phyloP scores from a whole-genome alignment of 768 basidiomycete species.

The Mycena amicta region DNA sequence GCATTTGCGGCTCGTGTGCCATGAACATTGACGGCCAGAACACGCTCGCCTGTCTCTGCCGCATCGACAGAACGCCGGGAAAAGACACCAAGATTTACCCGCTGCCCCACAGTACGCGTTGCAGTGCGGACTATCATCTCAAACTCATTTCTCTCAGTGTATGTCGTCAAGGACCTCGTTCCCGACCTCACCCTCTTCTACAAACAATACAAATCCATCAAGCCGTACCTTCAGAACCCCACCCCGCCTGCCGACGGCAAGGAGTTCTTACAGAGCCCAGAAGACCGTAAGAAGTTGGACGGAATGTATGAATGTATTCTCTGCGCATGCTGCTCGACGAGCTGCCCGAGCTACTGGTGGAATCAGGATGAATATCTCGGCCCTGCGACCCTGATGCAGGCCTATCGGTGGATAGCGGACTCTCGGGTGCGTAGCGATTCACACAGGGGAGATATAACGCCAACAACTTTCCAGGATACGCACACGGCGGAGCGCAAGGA shows the following conservation, averaged over 20 bases:
- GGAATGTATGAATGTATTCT: slow-evolving; percentile 98
- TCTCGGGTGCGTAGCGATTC: slow-evolving; percentile 66
- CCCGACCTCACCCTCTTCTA: slow-evolving; percentile 90
- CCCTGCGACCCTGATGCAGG: slow-evolving; percentile 95
- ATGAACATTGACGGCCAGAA: slow-evolving; percentile 99
- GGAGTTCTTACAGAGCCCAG: slow-evolving; percentile 88
- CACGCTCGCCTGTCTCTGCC: slow-evolving; percentile 95
- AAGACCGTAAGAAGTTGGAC: slow-evolving; percentile 93
- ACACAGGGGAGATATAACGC: no score
- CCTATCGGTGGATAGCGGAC: slow-evolving; percentile 98
- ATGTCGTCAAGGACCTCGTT: slow-evolving; percentile 98
- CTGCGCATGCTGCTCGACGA: slow-evolving; percentile 96
- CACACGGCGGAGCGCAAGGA: slow-evolving; percentile 83
- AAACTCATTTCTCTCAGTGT: slow-evolving; percentile 63
- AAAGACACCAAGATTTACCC: slow-evolving; percentile 94
- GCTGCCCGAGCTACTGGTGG: slow-evolving; percentile 99
- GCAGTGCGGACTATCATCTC: background rate
- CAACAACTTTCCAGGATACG: slow-evolving; percentile 66
- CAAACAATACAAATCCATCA: slow-evolving; percentile 99
- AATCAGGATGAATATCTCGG: slow-evolving; percentile 99
- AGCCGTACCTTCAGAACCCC: slow-evolving; percentile 94
- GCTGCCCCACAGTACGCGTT: slow-evolving; percentile 86
- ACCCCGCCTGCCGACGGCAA: slow-evolving; percentile 69
- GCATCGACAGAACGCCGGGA: slow-evolving; percentile 75
- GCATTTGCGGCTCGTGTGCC: slow-evolving; percentile 97